A percentile compares a stretch with the other conserved stretches of the same genome.
phyloP scores from a whole-genome alignment of 2,329 filamentous ascomycete genomes.

The Ascochyta viciae-villosae region DNA sequence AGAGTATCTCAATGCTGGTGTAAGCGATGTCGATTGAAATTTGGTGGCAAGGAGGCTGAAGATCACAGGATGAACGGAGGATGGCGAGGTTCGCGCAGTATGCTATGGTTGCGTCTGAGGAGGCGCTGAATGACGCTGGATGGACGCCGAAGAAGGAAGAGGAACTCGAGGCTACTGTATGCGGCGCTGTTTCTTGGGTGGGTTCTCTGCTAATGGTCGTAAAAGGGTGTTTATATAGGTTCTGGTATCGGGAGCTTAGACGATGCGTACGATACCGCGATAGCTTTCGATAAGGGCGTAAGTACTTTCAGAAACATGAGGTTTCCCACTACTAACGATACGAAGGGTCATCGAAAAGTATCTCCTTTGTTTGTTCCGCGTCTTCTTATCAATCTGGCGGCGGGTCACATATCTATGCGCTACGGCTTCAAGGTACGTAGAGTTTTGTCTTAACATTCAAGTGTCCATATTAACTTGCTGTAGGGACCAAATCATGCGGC shows the following conservation, averaged over 20 bases:
- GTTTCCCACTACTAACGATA: neutral
- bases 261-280: slow-evolving; percentile 83
- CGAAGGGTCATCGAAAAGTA: slow-evolving; percentile 87
- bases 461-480: slow-evolving; percentile 9
- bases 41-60: slow-evolving; percentile 44
- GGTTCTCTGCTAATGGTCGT: slow-evolving; percentile 9
- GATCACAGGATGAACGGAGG: slow-evolving; percentile 68
- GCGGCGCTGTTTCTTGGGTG: slow-evolving; percentile 8
- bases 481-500: slow-evolving; percentile 89
- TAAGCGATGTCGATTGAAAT: neutral
- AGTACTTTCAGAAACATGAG: slow-evolving; percentile 37
- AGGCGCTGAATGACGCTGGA: slow-evolving; percentile 82
- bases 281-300: slow-evolving; percentile 77
- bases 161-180: slow-evolving; percentile 74
- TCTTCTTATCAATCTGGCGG: slow-evolving; percentile 91
- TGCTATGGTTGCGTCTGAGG: slow-evolving; percentile 82
- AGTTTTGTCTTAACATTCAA: too few species aligned
- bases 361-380: slow-evolving; percentile 93
- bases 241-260: slow-evolving; percentile 96
- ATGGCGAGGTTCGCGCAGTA: slow-evolving; percentile 95
- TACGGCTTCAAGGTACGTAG: slow-evolving; percentile 72
- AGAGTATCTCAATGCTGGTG: slow-evolving; percentile 51
- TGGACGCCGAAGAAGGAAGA: slow-evolving; percentile 70
- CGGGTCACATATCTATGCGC: slow-evolving; percentile 93
- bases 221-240: slow-evolving; percentile 83